A percentile compares a stretch with the other conserved stretches of the same genome.
These are phyloP conservation scores for Lyophyllum semitale DNA, from an alignment of 768 basidiomycete species.

Conservation along the genomic window DNA sequence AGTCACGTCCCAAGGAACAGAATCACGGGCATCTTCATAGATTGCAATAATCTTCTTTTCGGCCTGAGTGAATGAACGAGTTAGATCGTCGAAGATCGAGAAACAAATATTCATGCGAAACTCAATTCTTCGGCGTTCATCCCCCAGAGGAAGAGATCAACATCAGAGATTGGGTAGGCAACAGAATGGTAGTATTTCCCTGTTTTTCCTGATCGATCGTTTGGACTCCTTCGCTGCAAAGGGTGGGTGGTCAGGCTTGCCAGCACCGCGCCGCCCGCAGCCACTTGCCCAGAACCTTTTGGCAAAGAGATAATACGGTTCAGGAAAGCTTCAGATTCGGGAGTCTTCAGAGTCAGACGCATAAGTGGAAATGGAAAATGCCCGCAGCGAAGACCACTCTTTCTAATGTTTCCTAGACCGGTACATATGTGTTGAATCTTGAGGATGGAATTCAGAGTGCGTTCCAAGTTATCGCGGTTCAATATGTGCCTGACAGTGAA, in stretches of 20 bases:
- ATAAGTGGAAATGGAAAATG: constrained; percentile 8
- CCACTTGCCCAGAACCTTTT: constrained; percentile 36
- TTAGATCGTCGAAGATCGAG: not conserved
- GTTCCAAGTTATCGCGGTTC: too few species aligned
- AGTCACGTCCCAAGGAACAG: constrained; percentile 69
- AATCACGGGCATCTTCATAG: constrained; percentile 64
- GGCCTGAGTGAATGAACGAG: constrained; percentile 34
- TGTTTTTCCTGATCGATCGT: constrained; percentile 52
- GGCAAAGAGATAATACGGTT: constrained; percentile 22
- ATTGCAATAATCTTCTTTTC: constrained; percentile 60
- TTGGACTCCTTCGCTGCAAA: constrained; percentile 50
- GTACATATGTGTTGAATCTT: too few species aligned
- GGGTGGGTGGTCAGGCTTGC: constrained; percentile 57
- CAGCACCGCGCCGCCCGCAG: constrained; percentile 61
- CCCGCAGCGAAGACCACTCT: not conserved
- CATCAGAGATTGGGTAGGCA: constrained; percentile 61
- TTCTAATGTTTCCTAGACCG: not conserved
- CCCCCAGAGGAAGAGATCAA: constrained; percentile 66
- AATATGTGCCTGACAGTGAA: too few species aligned
- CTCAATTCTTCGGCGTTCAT: constrained; percentile 53
- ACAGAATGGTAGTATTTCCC: constrained; percentile 58
- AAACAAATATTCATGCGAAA: not conserved
- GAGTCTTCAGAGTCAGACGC: constrained; percentile 24
- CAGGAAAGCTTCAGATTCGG: constrained; percentile 25
- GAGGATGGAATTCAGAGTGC: too few species aligned